Conservation (phyloP, 1,284 basidiomycete species). For the Cryptococcus jaspeensis region DNA sequence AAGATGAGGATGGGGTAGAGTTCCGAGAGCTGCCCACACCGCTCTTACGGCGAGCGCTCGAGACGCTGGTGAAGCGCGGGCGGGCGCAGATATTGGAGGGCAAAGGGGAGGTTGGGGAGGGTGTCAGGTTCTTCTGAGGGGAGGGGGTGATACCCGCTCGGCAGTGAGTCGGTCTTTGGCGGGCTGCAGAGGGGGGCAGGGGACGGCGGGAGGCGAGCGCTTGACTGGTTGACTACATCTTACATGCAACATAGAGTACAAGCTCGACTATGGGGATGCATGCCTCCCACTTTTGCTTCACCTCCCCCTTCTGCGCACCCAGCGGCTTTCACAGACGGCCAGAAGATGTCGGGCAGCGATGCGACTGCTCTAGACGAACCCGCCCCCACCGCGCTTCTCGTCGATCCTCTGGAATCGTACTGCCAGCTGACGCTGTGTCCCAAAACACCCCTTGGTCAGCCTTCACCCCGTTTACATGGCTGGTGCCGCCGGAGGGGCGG, state of each 20-base stretch:
- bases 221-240: no score
- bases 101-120: constrained; percentile 52
- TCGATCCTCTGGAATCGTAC: constrained; percentile 83
- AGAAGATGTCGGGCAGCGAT: background rate
- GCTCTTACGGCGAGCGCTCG: constrained; percentile 53
- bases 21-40: constrained; percentile 52
- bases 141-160: background rate
- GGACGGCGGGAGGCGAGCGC: background rate
- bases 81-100: constrained; percentile 57
- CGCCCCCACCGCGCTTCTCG: constrained; percentile 73
- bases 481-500: background rate
- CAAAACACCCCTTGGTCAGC: constrained; percentile 6
- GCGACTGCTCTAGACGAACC: constrained; percentile 63
- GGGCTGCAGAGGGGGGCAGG: background rate
- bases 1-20: constrained; percentile 46
- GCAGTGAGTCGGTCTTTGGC: background rate
- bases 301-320: no score
- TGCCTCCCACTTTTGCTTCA: no score
- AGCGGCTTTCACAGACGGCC: no score
- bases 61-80: constrained; percentile 53
- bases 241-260: no score
- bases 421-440: constrained; percentile 64
- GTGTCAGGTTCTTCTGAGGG: constrained; percentile 54
- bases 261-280: no score
- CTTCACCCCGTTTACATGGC: constrained; percentile 12